Percentiles rank a stretch among this genome's conserved stretches.
Conservation (phyloP, 73 alveolate genomes). For the Paramecium sonneborni region DNA sequence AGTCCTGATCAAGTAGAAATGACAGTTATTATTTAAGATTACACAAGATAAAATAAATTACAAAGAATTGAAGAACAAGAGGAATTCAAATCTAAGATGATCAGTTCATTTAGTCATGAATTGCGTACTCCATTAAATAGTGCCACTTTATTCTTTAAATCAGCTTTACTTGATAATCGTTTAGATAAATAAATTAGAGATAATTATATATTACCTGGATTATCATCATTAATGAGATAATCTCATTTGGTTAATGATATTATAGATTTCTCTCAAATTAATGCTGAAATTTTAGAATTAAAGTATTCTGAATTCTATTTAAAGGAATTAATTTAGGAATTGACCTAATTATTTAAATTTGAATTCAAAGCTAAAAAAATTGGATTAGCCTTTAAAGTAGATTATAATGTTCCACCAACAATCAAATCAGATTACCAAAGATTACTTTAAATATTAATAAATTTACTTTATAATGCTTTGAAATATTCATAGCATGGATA, state of each 20-base stretch:
- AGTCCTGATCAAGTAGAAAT: neutral
- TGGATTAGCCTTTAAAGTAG: neutral
- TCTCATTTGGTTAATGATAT: slow-evolving; percentile 47
- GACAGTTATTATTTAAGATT: slow-evolving; percentile 35
- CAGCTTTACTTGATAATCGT: slow-evolving; percentile 50
- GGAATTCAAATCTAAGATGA: slow-evolving; percentile 39
- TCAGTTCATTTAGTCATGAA: slow-evolving; percentile 60
- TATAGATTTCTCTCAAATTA: slow-evolving; percentile 52
- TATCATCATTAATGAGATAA: neutral
- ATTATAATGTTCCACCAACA: neutral
- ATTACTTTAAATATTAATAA: neutral
- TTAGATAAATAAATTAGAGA: neutral
- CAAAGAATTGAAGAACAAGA: slow-evolving; percentile 17
- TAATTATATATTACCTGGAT: slow-evolving; percentile 28
- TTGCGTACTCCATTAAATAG: slow-evolving; percentile 49
- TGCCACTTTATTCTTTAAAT: slow-evolving; percentile 32
- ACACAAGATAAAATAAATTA: slow-evolving; percentile 13
- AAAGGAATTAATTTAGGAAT: neutral
- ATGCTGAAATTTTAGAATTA: neutral
- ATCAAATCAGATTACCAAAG: neutral
- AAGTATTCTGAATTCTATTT: neutral
- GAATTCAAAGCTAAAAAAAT: neutral
- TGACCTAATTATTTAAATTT: neutral
- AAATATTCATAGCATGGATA: neutral
- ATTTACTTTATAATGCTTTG: neutral